Conservation (phyloP, 805 yeast species). For the Ogataea henricii region DNA sequence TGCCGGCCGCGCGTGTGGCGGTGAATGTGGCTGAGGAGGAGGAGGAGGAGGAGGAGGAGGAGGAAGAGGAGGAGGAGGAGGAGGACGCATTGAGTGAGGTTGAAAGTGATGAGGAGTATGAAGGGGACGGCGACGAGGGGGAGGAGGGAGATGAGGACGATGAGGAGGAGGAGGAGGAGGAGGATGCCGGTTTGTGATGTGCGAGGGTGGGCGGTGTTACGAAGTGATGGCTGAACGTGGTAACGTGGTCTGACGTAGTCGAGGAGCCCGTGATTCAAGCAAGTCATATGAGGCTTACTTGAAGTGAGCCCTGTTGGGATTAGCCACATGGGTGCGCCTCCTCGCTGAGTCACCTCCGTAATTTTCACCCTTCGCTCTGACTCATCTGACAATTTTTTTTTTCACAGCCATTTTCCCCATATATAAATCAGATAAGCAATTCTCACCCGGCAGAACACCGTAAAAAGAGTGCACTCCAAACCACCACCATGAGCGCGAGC, state of each 20-base stretch:
- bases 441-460: neutral
- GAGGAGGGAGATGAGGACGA: neutral
- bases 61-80: constrained; percentile 5
- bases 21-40: constrained; percentile 1
- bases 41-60: no score
- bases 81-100: neutral
- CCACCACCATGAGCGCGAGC: neutral
- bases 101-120: neutral
- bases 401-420: constrained; percentile 4
- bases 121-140: neutral
- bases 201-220: no score
- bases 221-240: no score
- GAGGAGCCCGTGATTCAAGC: no score
- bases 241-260: no score
- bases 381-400: neutral
- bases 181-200: no score
- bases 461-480: no score
- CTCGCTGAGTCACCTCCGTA: no score
- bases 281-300: no score
- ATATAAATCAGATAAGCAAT: neutral
- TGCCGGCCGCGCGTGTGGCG: neutral
- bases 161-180: no score
- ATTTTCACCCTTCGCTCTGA: neutral
- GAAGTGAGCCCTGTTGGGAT: no score
- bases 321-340: no score